A percentile compares a stretch with the other conserved stretches of the same genome.
These are phyloP conservation scores for Saccharomycopsis amapae DNA, from an alignment of 805 yeast species.

Conservation along the genomic window DNA sequence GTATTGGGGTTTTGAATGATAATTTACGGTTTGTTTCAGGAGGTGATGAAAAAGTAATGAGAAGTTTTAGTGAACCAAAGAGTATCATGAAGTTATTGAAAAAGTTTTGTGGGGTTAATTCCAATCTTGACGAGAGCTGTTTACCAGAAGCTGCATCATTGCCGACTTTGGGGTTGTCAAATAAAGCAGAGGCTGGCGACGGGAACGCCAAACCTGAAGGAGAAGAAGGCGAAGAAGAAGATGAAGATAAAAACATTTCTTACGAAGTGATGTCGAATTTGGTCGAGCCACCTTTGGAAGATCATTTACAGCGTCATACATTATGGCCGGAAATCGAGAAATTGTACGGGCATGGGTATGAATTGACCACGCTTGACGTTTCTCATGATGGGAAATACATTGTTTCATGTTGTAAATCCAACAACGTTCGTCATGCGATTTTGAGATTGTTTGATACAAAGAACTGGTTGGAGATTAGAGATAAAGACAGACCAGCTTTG, in stretches of 20 bases:
- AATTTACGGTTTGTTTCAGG: constrained; percentile 73
- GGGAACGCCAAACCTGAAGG: constrained; percentile 30
- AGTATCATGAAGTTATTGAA: constrained; percentile 60
- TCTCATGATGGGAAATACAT: constrained; percentile 55
- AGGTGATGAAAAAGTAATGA: constrained; percentile 88
- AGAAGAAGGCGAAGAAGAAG: constrained; percentile 31
- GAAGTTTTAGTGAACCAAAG: constrained; percentile 84
- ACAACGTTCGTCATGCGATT: constrained; percentile 76
- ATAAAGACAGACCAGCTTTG: constrained; percentile 31
- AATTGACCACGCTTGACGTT: constrained; percentile 70
- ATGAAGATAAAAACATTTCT: constrained; percentile 33
- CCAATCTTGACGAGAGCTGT: constrained; percentile 25
- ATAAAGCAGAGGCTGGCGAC: constrained; percentile 61
- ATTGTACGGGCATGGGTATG: constrained; percentile 96
- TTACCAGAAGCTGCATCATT: constrained; percentile 82
- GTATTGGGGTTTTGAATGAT: constrained; percentile 48
- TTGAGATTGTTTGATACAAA: constrained; percentile 63
- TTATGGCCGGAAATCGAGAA: constrained; percentile 95
- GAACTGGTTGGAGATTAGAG: constrained; percentile 56
- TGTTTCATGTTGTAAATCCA: constrained; percentile 91
- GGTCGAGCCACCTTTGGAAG: constrained; percentile 73
- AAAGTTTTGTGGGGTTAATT: constrained; percentile 42
- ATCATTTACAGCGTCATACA: constrained; percentile 83
- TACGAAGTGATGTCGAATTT: constrained; percentile 35
- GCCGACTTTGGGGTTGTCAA: constrained; percentile 90